A percentile compares a stretch with the other conserved stretches of the same genome.
phyloP scores from a whole-genome alignment of 768 basidiomycete species.

The Cyclocybe aegerita region DNA sequence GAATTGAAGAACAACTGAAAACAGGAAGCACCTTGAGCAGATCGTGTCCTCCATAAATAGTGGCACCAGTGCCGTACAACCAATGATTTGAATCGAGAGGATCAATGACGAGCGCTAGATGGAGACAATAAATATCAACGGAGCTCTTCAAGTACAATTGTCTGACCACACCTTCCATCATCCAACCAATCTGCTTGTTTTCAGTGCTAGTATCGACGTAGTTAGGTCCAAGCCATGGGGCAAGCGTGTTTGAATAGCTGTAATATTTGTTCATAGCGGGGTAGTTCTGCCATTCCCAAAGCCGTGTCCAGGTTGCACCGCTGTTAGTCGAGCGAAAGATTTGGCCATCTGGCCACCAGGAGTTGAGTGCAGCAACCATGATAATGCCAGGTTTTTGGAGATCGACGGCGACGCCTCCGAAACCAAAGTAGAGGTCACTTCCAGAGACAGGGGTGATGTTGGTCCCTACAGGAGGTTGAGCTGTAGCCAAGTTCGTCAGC shows the following conservation, averaged over 20 bases:
- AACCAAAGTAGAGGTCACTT: conserved; percentile 59
- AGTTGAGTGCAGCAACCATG: conserved; percentile 68
- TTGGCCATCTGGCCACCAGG: conserved; percentile 67
- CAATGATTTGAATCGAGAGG: conserved; percentile 71
- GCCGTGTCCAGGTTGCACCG: conserved; percentile 55
- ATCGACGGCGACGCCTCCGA: conserved; percentile 63
- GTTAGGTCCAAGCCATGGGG: conserved; percentile 60
- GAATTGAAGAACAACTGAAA: background rate
- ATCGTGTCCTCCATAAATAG: conserved; percentile 61
- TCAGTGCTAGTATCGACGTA: conserved; percentile 42
- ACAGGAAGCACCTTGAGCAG: conserved; percentile 34
- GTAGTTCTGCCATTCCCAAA: conserved; percentile 56
- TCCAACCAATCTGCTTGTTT: conserved; percentile 61
- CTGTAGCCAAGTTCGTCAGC: background rate
- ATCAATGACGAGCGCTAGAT: conserved; percentile 51
- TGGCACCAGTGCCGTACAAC: conserved; percentile 70
- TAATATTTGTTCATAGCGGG: conserved; percentile 52
- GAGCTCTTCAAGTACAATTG: background rate
- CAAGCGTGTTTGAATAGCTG: conserved; percentile 50
- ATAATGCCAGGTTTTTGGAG: conserved; percentile 59
- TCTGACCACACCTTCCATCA: conserved; percentile 55
- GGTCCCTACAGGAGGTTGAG: conserved; percentile 35
- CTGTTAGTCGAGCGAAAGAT: conserved; percentile 61
- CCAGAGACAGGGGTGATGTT: conserved; percentile 64
- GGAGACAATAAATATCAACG: background rate